A percentile compares a stretch with the other conserved stretches of the same genome.
phyloP scores from a whole-genome alignment of 768 basidiomycete genomes.

The Suillus clintonianus region DNA sequence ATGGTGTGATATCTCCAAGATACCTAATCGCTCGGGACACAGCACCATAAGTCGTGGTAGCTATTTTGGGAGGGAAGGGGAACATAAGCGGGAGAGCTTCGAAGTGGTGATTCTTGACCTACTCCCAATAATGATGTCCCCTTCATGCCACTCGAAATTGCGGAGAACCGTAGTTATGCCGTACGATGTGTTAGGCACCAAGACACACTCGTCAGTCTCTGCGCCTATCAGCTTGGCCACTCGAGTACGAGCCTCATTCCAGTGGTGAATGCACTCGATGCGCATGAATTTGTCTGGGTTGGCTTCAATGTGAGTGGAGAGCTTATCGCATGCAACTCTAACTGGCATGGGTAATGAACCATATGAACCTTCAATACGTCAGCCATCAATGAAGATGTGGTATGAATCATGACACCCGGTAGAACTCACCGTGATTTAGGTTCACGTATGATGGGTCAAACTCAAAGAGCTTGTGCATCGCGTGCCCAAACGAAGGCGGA shows the following conservation, averaged over 20 bases:
- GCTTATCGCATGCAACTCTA: conserved; percentile 40
- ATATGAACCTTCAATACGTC: conserved; percentile 50
- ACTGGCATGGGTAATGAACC: conserved; percentile 60
- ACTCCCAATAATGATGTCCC: conserved; percentile 70
- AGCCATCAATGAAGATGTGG: not conserved
- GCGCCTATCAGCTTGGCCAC: conserved; percentile 54
- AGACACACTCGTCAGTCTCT: conserved; percentile 58
- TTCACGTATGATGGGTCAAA: conserved; percentile 51
- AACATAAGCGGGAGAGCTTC: not conserved
- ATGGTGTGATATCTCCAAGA: conserved; percentile 54
- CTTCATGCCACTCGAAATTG: conserved; percentile 67
- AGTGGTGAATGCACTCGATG: conserved; percentile 34
- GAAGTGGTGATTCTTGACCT: conserved; percentile 22
- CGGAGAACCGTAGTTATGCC: conserved; percentile 62
- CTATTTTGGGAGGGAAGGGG: conserved; percentile 30
- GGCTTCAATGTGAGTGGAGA: conserved; percentile 47
- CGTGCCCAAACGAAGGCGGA: conserved; percentile 58
- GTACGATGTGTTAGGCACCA: conserved; percentile 35
- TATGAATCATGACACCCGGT: not conserved
- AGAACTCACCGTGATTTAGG: conserved; percentile 58
- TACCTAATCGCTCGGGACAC: conserved; percentile 54
- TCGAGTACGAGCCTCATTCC: conserved; percentile 43
- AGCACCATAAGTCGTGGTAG: conserved; percentile 58
- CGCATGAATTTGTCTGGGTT: conserved; percentile 62
- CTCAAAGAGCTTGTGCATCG: conserved; percentile 31